These are phyloP conservation scores for Didymella lethalis DNA, from an alignment of 2,329 filamentous ascomycete genomes.

Conservation along the genomic window DNA sequence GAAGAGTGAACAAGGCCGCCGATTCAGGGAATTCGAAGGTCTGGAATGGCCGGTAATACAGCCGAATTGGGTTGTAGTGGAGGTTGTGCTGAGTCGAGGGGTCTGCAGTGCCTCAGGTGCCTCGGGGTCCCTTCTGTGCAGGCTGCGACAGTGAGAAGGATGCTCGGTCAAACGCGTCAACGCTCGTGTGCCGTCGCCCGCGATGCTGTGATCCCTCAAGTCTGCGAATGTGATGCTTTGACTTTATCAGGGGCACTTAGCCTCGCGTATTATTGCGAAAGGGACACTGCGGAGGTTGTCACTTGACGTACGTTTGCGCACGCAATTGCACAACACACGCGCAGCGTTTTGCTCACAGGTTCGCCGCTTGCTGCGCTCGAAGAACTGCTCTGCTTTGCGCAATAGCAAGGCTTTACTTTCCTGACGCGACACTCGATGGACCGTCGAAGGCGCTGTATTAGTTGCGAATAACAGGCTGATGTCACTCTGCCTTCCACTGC, in stretches of 20 bases:
- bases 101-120: constrained; percentile 32
- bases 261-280: constrained; percentile 45
- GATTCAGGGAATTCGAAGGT: constrained; percentile 33
- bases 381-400: constrained; percentile 34
- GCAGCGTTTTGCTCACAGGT: constrained; percentile 22
- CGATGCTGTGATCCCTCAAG: constrained; percentile 39
- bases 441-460: constrained; percentile 44
- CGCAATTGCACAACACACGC: constrained; percentile 43
- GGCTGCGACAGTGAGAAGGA: constrained; percentile 27
- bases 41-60: constrained; percentile 46
- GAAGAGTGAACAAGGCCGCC: constrained; percentile 35
- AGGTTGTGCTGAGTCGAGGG: constrained; percentile 33
- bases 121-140: constrained; percentile 23
- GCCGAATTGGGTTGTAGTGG: constrained; percentile 42
- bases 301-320: constrained; percentile 47
- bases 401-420: constrained; percentile 30
- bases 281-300: constrained; percentile 44
- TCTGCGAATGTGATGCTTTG: constrained; percentile 42
- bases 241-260: constrained; percentile 43
- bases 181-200: constrained; percentile 37
- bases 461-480: constrained; percentile 42
- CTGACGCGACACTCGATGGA: constrained; percentile 35
- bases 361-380: constrained; percentile 31
- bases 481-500: constrained; percentile 44
- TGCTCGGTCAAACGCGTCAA: constrained; percentile 33